phyloP scores from a whole-genome alignment of 495 filamentous ascomycete genomes.

The Lichina pygmaea region DNA sequence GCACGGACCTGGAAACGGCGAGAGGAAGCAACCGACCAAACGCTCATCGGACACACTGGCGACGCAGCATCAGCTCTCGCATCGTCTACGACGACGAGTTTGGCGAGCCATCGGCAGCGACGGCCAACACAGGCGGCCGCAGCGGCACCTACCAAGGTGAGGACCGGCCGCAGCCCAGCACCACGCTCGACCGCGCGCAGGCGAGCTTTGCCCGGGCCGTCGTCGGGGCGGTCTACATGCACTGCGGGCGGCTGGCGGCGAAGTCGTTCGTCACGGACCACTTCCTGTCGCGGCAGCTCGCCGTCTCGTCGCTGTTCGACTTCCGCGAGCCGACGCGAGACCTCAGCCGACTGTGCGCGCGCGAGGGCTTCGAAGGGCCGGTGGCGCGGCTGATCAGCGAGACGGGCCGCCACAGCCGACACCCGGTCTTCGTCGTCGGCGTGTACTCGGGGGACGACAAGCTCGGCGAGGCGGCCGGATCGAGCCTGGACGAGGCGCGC shows the following conservation, averaged over 20 bases:
- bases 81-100: slow-evolving; percentile 60
- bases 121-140: slow-evolving; percentile 13
- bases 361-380: slow-evolving; percentile 72
- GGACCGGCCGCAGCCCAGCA: slow-evolving; percentile 12
- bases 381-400: slow-evolving; percentile 68
- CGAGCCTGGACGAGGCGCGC: slow-evolving; percentile 49
- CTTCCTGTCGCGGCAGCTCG: slow-evolving; percentile 53
- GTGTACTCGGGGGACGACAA: slow-evolving; percentile 72
- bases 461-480: slow-evolving; percentile 61
- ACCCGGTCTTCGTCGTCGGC: slow-evolving; percentile 84
- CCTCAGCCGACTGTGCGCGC: slow-evolving; percentile 46
- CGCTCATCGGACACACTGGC: slow-evolving; percentile 21
- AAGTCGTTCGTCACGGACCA: slow-evolving; percentile 64
- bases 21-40: slow-evolving; percentile 6
- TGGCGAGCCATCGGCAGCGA: slow-evolving; percentile 24
- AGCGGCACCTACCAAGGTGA: slow-evolving; percentile 1
- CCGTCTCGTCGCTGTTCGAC: slow-evolving; percentile 47
- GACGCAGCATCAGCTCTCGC: slow-evolving; percentile 39
- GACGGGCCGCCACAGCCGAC: slow-evolving; percentile 55
- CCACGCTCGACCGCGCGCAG: slow-evolving; percentile 21
- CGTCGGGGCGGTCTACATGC: slow-evolving; percentile 60
- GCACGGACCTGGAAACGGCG: slow-evolving; percentile 16
- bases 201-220: slow-evolving; percentile 54
- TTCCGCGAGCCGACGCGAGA: slow-evolving; percentile 66
- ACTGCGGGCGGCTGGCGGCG: slow-evolving; percentile 37